Conservation (phyloP, 1,284 basidiomycete genomes). For the Sanguinoderma infundibulare region DNA sequence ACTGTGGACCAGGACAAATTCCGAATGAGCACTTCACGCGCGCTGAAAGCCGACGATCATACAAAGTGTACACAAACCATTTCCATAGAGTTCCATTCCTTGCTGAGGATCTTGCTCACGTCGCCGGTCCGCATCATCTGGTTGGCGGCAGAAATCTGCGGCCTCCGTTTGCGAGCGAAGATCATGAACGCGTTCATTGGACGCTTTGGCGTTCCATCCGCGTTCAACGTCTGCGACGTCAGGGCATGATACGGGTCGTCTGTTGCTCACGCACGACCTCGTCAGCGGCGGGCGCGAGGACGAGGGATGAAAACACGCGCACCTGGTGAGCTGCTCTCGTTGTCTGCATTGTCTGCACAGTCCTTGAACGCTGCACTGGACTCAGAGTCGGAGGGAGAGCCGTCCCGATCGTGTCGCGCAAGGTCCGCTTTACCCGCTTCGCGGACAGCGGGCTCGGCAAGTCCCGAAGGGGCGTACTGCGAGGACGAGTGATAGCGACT, state of each 20-base stretch:
- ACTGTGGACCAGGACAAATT: slow-evolving; percentile 42
- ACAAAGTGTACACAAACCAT: slow-evolving; percentile 48
- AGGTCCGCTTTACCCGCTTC: slow-evolving; percentile 23
- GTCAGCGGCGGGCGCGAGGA: background rate
- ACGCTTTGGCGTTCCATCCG: slow-evolving; percentile 83
- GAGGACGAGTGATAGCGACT: slow-evolving; percentile 28
- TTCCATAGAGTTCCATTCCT: slow-evolving; percentile 79
- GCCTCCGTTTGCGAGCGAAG: slow-evolving; percentile 78
- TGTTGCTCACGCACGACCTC: slow-evolving; percentile 21
- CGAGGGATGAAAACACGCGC: background rate
- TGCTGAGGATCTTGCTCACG: slow-evolving; percentile 81
- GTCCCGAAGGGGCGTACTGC: slow-evolving; percentile 27
- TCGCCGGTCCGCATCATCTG: slow-evolving; percentile 86
- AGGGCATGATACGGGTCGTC: slow-evolving; percentile 58
- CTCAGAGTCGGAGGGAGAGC: slow-evolving; percentile 31
- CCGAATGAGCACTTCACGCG: slow-evolving; percentile 2
- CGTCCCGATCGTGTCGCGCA: slow-evolving; percentile 32
- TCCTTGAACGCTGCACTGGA: slow-evolving; percentile 25
- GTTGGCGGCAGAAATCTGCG: slow-evolving; percentile 80
- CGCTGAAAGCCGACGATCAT: background rate
- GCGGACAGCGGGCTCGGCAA: slow-evolving; percentile 22
- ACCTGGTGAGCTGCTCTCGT: slow-evolving; percentile 29
- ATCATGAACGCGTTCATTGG: slow-evolving; percentile 94
- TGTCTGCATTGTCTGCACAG: slow-evolving; percentile 21
- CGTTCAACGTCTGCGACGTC: slow-evolving; percentile 77